These are phyloP conservation scores for Starmerella powellii DNA, from an alignment of 805 yeast species.

Conservation along the genomic window DNA sequence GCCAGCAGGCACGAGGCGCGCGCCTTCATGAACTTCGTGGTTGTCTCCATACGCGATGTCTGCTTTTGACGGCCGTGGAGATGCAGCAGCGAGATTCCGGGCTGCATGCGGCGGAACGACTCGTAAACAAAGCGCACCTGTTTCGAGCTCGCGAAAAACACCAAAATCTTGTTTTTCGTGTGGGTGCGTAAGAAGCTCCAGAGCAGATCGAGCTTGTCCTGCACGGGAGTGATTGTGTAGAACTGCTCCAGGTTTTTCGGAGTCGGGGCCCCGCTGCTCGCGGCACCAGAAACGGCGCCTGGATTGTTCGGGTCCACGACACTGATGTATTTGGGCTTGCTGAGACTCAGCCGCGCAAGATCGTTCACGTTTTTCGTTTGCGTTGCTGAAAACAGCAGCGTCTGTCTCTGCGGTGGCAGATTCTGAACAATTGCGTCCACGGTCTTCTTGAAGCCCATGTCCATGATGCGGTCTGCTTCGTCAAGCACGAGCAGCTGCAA, in stretches of 20 bases:
- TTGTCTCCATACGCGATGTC: constrained; percentile 73
- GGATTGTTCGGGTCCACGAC: constrained; percentile 29
- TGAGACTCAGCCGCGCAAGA: constrained; percentile 64
- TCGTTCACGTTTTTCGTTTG: constrained; percentile 74
- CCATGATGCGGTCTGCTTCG: constrained; percentile 86
- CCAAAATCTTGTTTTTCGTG: constrained; percentile 64
- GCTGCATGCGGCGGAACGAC: constrained; percentile 72
- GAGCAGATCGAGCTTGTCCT: constrained; percentile 71
- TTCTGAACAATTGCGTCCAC: constrained; percentile 68
- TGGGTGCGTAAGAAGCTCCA: constrained; percentile 83
- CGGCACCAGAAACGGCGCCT: constrained; percentile 3
- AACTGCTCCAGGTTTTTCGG: constrained; percentile 81
- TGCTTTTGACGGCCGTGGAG: constrained; percentile 85
- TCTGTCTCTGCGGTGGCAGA: constrained; percentile 71
- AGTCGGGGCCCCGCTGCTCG: constrained; percentile 37
- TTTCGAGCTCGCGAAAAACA: constrained; percentile 75
- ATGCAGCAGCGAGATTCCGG: constrained; percentile 80
- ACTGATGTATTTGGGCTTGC: constrained; percentile 49
- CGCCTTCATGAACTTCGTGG: constrained; percentile 63
- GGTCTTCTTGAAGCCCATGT: constrained; percentile 82
- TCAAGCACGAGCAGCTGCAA: constrained; percentile 71
- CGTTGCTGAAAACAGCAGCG: constrained; percentile 77
- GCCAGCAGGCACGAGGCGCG: constrained; percentile 75
- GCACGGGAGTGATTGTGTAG: constrained; percentile 56
- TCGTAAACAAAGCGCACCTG: constrained; percentile 87